phyloP scores from a whole-genome alignment of 495 filamentous ascomycete genomes.

The Penicillium cosmopolitanum region DNA sequence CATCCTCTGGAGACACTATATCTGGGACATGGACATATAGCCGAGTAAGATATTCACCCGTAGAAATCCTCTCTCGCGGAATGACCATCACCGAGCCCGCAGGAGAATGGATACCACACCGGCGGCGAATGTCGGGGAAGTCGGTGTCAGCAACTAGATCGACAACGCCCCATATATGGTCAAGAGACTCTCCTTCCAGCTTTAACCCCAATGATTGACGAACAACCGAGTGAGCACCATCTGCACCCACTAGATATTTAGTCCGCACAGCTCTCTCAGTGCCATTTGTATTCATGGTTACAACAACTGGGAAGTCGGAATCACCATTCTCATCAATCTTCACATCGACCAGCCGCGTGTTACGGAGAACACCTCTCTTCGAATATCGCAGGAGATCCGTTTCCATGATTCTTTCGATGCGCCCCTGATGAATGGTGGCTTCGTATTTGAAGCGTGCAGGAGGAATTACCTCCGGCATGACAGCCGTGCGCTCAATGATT shows the following conservation, averaged over 20 bases:
- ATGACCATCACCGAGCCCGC: conserved; percentile 67
- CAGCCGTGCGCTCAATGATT: conserved; percentile 56
- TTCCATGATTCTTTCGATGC: conserved; percentile 63
- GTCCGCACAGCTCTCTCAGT: conserved; percentile 50
- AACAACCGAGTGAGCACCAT: conserved; percentile 66
- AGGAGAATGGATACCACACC: conserved; percentile 65
- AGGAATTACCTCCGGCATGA: conserved; percentile 50
- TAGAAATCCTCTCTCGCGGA: conserved; percentile 67
- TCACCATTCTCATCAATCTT: conserved; percentile 59
- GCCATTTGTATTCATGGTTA: conserved; percentile 45
- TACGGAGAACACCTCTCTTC: conserved; percentile 52
- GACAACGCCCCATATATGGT: conserved; percentile 64
- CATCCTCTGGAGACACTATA: not conserved
- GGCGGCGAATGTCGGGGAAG: conserved; percentile 67
- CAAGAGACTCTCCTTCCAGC: conserved; percentile 60
- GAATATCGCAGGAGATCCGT: conserved; percentile 56
- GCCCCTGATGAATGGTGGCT: conserved; percentile 63
- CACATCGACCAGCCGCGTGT: conserved; percentile 55
- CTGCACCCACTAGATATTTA: conserved; percentile 64
- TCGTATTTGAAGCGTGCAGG: conserved; percentile 55
- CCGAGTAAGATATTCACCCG: conserved; percentile 29
- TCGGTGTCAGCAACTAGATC: conserved; percentile 66
- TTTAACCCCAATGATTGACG: conserved; percentile 54
- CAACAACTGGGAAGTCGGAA: conserved; percentile 52
- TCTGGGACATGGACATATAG: conserved; percentile 61